Conservation (phyloP, 371 early-diverging fungal species). For the Parasitella parasitica region DNA sequence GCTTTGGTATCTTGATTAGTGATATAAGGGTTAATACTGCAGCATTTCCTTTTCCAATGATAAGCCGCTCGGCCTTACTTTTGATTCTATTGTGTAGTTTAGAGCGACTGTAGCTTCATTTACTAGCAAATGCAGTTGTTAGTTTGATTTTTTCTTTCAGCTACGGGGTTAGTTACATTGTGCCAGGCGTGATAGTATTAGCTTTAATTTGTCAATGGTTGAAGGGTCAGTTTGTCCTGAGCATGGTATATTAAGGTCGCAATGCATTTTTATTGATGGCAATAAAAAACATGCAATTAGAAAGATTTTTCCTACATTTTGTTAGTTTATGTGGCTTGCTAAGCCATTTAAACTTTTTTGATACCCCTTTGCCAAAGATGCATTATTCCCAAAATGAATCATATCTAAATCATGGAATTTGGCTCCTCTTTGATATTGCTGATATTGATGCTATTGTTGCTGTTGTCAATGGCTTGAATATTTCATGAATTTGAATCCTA, state of each 20-base stretch:
- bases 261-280: constrained; percentile 18
- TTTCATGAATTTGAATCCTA: no score
- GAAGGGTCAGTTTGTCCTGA: constrained; percentile 14
- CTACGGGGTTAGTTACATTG: constrained; percentile 14
- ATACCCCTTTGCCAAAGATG: neutral
- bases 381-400: neutral
- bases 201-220: constrained; percentile 23
- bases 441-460: neutral
- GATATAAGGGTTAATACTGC: neutral
- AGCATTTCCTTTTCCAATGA: neutral
- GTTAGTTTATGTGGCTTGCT: neutral
- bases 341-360: neutral
- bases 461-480: neutral
- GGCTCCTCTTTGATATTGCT: neutral
- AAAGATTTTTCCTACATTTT: neutral
- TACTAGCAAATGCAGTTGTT: constrained; percentile 3
- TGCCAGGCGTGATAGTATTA: constrained; percentile 29
- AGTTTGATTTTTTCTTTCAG: neutral
- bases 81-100: constrained; percentile 16
- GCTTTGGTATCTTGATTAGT: neutral
- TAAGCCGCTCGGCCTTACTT: neutral
- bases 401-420: neutral
- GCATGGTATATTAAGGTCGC: constrained; percentile 43
- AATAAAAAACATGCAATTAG: neutral
- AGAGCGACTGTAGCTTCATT: constrained; percentile 22